Percentiles rank a stretch among this genome's conserved stretches.
Evolutionary conservation across 2,329 filamentous ascomycete species (phyloP).

Genomic region (Hypoxylon sp.): DNA sequence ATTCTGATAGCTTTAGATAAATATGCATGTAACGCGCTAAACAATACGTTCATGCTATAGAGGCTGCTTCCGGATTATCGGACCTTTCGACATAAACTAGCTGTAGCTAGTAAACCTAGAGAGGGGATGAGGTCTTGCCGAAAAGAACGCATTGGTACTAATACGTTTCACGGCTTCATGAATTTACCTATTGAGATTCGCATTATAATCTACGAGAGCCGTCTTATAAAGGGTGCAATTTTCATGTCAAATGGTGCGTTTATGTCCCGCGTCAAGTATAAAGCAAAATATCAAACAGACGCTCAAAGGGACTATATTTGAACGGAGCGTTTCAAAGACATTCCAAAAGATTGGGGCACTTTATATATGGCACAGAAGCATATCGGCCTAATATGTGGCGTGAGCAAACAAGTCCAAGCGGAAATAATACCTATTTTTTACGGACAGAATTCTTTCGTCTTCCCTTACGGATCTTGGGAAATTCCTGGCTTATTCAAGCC

Average conservation of each 20-base stretch:
- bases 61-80: background rate
- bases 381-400: conserved; percentile 12
- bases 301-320: background rate
- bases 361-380: background rate
- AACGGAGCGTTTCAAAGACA: background rate
- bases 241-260: background rate
- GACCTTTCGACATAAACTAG: background rate
- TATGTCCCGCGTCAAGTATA: background rate
- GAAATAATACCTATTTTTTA: conserved; percentile 3
- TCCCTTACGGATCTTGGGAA: background rate
- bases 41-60: too few species aligned
- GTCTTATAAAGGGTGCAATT: background rate
- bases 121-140: background rate
- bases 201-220: conserved; percentile 10
- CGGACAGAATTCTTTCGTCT: conserved; percentile 13
- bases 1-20: too few species aligned
- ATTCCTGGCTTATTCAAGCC: background rate
- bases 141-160: background rate
- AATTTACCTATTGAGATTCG: conserved; percentile 3
- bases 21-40: too few species aligned
- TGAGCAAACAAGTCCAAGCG: background rate
- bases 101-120: background rate
- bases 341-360: background rate
- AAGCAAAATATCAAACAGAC: background rate
- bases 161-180: conserved; percentile 4